These are phyloP conservation scores for Rachicladosporium sp. DNA, from an alignment of 2,329 filamentous ascomycete species.

Conservation along the genomic window DNA sequence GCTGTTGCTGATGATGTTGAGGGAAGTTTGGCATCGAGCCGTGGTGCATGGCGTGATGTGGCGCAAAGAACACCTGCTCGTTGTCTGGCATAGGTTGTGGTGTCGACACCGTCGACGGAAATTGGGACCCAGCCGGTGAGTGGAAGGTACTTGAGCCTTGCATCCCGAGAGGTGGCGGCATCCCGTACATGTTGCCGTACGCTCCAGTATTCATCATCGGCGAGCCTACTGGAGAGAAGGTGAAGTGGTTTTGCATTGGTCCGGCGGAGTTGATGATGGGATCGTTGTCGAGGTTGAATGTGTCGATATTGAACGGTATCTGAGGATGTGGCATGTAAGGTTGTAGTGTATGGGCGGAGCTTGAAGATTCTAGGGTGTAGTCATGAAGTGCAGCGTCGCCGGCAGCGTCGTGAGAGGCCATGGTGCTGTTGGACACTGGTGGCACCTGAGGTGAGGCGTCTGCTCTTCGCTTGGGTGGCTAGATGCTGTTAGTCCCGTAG, in stretches of 20 bases:
- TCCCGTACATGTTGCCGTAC: constrained; percentile 58
- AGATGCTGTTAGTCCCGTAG: constrained; percentile 13
- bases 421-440: constrained; percentile 53
- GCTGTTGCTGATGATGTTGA: constrained; percentile 12
- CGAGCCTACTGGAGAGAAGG: constrained; percentile 77
- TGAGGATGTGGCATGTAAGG: constrained; percentile 29
- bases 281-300: constrained; percentile 53
- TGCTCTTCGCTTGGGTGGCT: constrained; percentile 73
- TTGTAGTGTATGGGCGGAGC: constrained; percentile 23
- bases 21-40: constrained; percentile 27
- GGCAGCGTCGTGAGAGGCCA: constrained; percentile 57
- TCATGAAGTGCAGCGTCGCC: constrained; percentile 52
- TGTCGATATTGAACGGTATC: constrained; percentile 46
- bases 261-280: constrained; percentile 68
- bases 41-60: constrained; percentile 17
- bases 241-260: constrained; percentile 72
- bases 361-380: constrained; percentile 59
- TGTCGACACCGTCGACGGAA: constrained; percentile 72
- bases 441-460: constrained; percentile 82
- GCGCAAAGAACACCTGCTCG: constrained; percentile 50
- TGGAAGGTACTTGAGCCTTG: constrained; percentile 74
- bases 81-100: constrained; percentile 71
- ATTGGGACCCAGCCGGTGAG: constrained; percentile 74
- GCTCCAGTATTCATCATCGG: constrained; percentile 67
- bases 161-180: constrained; percentile 41